These are phyloP conservation scores for Diutina pseudorugosa DNA, from an alignment of 1,139 yeast genomes.

Conservation along the genomic window DNA sequence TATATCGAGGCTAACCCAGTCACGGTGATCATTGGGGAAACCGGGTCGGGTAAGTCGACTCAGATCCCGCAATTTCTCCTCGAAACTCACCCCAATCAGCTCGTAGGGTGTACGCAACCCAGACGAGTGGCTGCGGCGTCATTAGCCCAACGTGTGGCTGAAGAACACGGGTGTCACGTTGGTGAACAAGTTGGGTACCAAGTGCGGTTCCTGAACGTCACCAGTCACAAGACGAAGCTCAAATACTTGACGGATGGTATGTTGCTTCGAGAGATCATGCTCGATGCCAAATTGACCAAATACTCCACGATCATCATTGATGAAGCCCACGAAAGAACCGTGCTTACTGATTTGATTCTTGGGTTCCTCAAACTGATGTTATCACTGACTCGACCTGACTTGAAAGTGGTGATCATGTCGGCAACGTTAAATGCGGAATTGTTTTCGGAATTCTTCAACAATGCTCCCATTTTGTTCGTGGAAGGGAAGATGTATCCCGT, in stretches of 20 bases:
- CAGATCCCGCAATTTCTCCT: conserved; percentile 89
- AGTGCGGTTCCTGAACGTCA: conserved; percentile 57
- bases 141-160: conserved; percentile 84
- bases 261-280: conserved; percentile 83
- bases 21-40: conserved; percentile 82
- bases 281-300: conserved; percentile 48
- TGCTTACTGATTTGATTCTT: conserved; percentile 76
- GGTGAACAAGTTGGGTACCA: conserved; percentile 91
- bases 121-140: conserved; percentile 96
- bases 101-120: conserved; percentile 91
- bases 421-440: conserved; percentile 93
- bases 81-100: conserved; percentile 26
- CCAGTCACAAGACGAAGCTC: conserved; percentile 41
- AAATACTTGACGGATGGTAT: conserved; percentile 95
- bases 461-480: conserved; percentile 71
- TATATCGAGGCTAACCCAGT: conserved; percentile 49
- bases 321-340: conserved; percentile 96
- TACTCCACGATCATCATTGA: conserved; percentile 79
- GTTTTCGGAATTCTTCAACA: conserved; percentile 64
- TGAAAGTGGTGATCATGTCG: conserved; percentile 69
- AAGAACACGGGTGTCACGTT: conserved; percentile 65
- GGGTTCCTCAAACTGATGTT: conserved; percentile 73
- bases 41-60: conserved; percentile 97
- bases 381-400: conserved; percentile 32
- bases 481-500: conserved; percentile 91